These are phyloP conservation scores for Orychophragmus violaceus DNA, from an alignment of 345 rosid species.

Conservation along the genomic window DNA sequence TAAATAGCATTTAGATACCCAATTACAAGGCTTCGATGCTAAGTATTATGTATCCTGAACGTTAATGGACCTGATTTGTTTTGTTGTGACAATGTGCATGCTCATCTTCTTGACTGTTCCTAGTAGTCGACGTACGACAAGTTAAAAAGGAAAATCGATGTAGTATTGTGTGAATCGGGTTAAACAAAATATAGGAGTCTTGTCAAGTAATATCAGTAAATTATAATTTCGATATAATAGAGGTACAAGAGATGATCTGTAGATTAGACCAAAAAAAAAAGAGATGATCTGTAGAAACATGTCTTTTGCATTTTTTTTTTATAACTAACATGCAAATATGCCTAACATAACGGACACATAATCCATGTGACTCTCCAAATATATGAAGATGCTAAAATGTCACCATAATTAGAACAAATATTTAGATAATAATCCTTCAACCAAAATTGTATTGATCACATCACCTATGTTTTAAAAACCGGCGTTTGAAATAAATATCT, in stretches of 20 bases:
- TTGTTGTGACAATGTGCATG: not conserved
- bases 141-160: not conserved
- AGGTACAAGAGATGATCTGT: not conserved
- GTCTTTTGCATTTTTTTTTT: not conserved
- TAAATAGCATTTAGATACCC: not conserved
- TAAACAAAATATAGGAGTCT: not conserved
- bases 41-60: constrained; percentile 9
- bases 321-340: not conserved
- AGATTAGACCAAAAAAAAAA: too few relatives aligned
- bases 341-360: not conserved
- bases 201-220: not conserved
- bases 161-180: not conserved
- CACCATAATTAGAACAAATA: not conserved
- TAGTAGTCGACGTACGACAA: not conserved
- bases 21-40: constrained; percentile 17
- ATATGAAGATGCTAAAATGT: not conserved
- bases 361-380: not conserved
- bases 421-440: not conserved
- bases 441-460: not conserved
- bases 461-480: not conserved
- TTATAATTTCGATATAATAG: not conserved
- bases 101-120: not conserved
- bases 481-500: not conserved
- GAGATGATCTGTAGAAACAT: too few relatives aligned
- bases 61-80: not conserved